Conservation (phyloP, 208 protist genomes). For the Blastocrithidia nonstop region DNA sequence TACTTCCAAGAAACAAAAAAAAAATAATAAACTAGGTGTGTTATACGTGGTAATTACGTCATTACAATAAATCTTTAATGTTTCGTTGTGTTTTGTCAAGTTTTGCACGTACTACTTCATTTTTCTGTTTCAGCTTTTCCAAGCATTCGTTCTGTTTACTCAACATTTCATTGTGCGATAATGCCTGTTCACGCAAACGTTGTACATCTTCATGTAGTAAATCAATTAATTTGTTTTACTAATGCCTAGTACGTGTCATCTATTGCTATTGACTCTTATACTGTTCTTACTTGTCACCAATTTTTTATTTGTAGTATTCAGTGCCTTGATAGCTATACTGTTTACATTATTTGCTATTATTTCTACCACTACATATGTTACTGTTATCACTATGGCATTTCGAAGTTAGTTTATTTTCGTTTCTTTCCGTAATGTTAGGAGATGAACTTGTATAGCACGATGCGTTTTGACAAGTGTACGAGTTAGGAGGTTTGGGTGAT, state of each 20-base stretch:
- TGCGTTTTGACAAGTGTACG: background rate
- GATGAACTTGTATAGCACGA: too few species aligned
- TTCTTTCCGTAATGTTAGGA: too few species aligned
- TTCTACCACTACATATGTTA: background rate
- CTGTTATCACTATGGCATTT: background rate
- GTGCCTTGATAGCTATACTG: background rate
- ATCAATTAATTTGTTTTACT: constrained; percentile 2
- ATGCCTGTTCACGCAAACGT: constrained; percentile 6
- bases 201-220: constrained; percentile 2
- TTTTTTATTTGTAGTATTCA: background rate
- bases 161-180: constrained; percentile 5
- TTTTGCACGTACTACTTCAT: background rate
- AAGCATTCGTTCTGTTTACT: constrained; percentile 2
- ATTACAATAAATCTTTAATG: background rate
- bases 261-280: too few species aligned
- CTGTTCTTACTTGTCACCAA: background rate
- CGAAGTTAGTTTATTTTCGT: background rate
- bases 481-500: background rate
- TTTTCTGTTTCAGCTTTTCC: background rate
- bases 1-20: background rate
- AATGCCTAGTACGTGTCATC: background rate
- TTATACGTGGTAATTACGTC: background rate
- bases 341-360: background rate
- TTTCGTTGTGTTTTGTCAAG: background rate
- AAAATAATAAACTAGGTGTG: background rate